Conservation (phyloP, 169 alveolate species). For the Plasmodium vinckei region DNA sequence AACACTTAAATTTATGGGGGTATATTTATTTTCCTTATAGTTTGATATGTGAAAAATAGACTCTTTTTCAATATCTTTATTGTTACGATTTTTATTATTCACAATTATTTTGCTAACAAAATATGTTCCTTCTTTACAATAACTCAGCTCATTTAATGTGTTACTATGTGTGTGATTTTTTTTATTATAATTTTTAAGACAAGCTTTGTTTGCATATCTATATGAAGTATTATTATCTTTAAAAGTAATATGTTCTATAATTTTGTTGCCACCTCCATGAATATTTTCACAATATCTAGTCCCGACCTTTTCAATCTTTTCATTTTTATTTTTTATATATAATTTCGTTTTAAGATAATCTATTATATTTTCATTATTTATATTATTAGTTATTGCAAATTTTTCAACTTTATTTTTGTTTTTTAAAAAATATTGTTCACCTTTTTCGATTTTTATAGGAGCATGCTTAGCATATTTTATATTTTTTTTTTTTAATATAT, state of each 20-base stretch:
- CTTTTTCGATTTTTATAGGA: neutral
- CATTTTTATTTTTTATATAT: neutral
- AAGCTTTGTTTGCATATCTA: no score
- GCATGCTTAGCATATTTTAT: slow-evolving; percentile 10
- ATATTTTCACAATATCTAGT: neutral
- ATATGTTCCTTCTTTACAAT: neutral
- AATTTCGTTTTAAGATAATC: slow-evolving; percentile 34
- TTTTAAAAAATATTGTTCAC: neutral
- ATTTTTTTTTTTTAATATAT: slow-evolving; percentile 7
- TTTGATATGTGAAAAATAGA: slow-evolving; percentile 34
- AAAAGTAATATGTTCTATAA: no score
- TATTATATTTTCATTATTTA: slow-evolving; percentile 40
- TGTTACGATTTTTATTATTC: neutral
- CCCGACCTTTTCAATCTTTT: neutral
- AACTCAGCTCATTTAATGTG: neutral
- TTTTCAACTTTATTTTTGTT: neutral
- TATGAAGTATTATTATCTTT: no score
- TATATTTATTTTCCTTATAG: slow-evolving; percentile 35
- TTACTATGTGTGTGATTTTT: no score
- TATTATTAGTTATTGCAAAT: neutral
- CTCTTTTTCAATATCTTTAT: neutral
- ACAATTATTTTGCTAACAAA: neutral
- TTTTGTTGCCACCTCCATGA: neutral
- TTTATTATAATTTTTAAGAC: no score
- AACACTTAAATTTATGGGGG: slow-evolving; percentile 34